Base-by-base conservation (phyloP, 192 early-diverging fungal genomes). In the Backusella westeae region DNA sequence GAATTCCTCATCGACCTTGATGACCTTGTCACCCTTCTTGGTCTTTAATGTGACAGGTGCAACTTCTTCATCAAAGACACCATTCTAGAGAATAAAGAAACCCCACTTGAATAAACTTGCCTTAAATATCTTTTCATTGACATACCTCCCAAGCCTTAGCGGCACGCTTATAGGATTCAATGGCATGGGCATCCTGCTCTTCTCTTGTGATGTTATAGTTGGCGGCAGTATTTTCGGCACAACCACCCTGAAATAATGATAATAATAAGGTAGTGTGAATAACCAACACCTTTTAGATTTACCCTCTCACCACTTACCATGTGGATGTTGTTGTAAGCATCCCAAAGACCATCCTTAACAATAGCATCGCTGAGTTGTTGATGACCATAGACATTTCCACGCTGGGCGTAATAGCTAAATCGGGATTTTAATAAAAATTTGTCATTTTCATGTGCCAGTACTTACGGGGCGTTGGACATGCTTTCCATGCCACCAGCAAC, bases 401-500 rank as follows among this genome's bases (percentile, higher is more conserved):
- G 90, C 34, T 84, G 90, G 15, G 87, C 79, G 70, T 93, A 93
- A 72, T 65, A 88, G 35, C 88, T 89, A 46, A 46, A 21, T 49
- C 46, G 46, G 46, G 46, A 49, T 49, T 49, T 49, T n/a, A 21
- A 69, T 21, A 23, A 39, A 38, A 21, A 10, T 23, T 23, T 29
- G 44, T 76, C 42, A 53, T 68, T 15, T 56, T 70, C 67, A 56
- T 35, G 32, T 69, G 69, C 17, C 49, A 69, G 23, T 52, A 84
- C 88, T 80, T 87, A 97, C 68, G 97, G 97, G 6, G 91, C 92
- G 77, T 98, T 96, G 76, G 93, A 93, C 96, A 99, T 98, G 87
- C 91, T 94, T 81, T 98, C 96, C 94, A 97, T 98, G 69, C 96
- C 96, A 78, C 96, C 96, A 34, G 95, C 95, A 12, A 97, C 88